Evolutionary conservation across 1,284 basidiomycete species (phyloP), one percentile per base, ranked within the genome.

Genomic region (Cryptococcus depauperatus): DNA sequence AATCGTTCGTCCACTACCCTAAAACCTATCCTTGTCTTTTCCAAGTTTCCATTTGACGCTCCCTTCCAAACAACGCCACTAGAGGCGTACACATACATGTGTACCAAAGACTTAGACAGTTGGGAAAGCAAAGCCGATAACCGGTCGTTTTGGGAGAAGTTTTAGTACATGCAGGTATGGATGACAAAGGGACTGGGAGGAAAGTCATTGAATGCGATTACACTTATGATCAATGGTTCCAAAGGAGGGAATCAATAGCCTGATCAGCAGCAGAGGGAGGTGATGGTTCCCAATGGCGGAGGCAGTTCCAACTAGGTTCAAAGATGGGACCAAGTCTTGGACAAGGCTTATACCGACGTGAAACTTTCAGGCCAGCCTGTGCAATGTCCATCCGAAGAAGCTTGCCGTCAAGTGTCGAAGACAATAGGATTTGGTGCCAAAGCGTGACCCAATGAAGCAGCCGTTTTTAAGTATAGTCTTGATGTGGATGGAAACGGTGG

Each of bases 381-480:
- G 25, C 66, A 68, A 48, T 62, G 64, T 46, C 44, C 58, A 50
- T 8, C 4, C 22, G 13, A 6, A 25, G 8, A 6, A 9, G 10
- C 38, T 28, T 68, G 68, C 41, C 47, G 58, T 16, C 52, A 63
- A 35, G 58, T 71, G 22, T 50, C 55, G 11, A 49, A 57, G 19
- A 62, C 66, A 35, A 64, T 71, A 42, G 62, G 66, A 18, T 82
- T 77, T 69, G 70, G 72, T 29, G 64, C 50, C 43, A 52, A 66
- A 32, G 63, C 72, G 25, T 76, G 78, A 52, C 72, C 68, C 7
- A 61, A 73, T 34, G 73, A 80, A 47, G 77, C 76, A 11, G 79
- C 78, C 30, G 72, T 70, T 42, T 71, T 61, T 54, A 66, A 68
- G 25, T 71, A 66, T 51, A 54, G 57, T 23, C 51, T 68, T 6